Conservation (phyloP, 2,329 filamentous ascomycete genomes). For the Dactylellina cionopaga region DNA sequence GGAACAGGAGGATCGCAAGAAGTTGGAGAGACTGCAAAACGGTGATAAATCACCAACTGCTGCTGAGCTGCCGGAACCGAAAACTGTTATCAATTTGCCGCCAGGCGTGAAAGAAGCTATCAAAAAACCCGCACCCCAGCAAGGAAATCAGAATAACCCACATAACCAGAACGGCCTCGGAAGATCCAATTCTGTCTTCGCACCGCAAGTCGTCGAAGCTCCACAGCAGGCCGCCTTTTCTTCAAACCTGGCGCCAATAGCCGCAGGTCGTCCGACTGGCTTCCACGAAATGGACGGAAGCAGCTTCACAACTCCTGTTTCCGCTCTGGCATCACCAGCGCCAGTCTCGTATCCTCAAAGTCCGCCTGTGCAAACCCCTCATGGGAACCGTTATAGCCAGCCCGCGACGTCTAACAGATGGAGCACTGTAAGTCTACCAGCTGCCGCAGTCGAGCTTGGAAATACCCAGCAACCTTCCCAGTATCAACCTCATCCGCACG, state of each 20-base stretch:
- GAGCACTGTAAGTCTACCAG: constrained; percentile 2
- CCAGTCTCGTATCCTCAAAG: constrained; percentile 16
- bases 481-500: neutral
- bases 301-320: neutral
- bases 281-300: constrained; percentile 32
- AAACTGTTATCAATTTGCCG: constrained; percentile 31
- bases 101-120: constrained; percentile 22
- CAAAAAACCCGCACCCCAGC: neutral
- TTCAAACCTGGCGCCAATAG: neutral
- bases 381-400: neutral
- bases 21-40: constrained; percentile 1
- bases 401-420: constrained; percentile 1
- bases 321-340: neutral
- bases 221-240: neutral
- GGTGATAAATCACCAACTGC: neutral
- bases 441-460: constrained; percentile 27
- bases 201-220: constrained; percentile 16
- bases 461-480: constrained; percentile 6
- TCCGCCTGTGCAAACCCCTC: neutral
- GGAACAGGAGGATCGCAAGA: constrained; percentile 25
- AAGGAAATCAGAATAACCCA: neutral
- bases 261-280: neutral
- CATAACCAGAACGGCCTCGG: neutral
- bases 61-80: constrained; percentile 14
- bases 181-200: constrained; percentile 9